These are phyloP conservation scores for Colletotrichum sp. DNA, from an alignment of 2,329 filamentous ascomycete species.

Conservation along the genomic window DNA sequence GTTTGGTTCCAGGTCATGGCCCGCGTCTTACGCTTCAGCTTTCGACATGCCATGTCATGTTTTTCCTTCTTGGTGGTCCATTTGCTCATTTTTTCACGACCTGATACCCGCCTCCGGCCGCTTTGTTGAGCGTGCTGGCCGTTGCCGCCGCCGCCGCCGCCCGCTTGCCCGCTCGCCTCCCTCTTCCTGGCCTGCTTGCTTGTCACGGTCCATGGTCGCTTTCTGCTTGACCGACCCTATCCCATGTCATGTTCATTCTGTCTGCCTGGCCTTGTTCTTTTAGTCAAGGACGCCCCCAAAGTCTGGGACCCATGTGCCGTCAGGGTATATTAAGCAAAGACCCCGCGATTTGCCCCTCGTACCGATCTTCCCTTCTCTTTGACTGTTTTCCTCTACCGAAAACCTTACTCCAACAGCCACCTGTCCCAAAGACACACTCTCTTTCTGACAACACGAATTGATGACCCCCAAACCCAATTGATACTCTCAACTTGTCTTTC, in stretches of 20 bases:
- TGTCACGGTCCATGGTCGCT: not conserved
- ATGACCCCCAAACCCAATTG: constrained; percentile 9
- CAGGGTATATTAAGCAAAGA: constrained; percentile 15
- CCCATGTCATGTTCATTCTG: not conserved
- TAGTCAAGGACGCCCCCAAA: constrained; percentile 7
- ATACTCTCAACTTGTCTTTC: not conserved
- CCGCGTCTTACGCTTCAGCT: not conserved
- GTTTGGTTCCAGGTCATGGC: constrained; percentile 20
- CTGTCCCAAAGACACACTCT: constrained; percentile 14
- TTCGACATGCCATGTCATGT: not conserved
- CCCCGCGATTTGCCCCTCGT: constrained; percentile 23
- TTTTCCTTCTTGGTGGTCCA: not conserved
- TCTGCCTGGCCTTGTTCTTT: not conserved
- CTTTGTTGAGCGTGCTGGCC: not conserved
- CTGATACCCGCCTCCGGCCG: constrained; percentile 1
- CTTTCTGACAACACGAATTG: not conserved
- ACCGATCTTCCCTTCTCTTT: constrained; percentile 12
- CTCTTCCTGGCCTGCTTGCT: not conserved
- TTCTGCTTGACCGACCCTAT: constrained; percentile 1
- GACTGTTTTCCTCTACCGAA: constrained; percentile 1
- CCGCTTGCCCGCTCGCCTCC: not conserved
- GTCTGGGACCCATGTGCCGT: not conserved
- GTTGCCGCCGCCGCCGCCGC: not conserved
- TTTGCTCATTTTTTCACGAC: not conserved
- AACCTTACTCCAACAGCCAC: constrained; percentile 11